phyloP scores from a whole-genome alignment of 768 basidiomycete species.

The Auricularia auricula-judae region DNA sequence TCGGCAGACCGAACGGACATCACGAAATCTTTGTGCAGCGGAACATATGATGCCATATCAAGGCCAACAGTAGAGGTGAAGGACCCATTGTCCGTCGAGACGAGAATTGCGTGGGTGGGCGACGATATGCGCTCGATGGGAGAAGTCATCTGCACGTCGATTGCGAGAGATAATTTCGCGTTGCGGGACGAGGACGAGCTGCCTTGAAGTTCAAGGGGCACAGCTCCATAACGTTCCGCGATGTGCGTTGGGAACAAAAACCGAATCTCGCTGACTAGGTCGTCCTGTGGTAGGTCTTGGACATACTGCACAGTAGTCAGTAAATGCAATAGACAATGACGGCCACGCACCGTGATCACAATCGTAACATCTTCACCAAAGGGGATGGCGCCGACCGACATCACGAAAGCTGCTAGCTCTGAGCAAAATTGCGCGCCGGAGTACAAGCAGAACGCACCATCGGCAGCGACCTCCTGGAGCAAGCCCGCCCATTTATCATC shows the following conservation, averaged over 20 bases:
- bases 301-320: slow-evolving; percentile 28
- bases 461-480: slow-evolving; percentile 22
- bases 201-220: slow-evolving; percentile 26
- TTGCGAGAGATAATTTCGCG: slow-evolving; percentile 29
- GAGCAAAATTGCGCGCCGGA: not conserved
- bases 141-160: slow-evolving; percentile 36
- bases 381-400: not conserved
- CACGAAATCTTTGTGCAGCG: slow-evolving; percentile 15
- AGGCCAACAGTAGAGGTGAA: not conserved
- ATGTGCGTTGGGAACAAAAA: slow-evolving; percentile 43
- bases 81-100: not conserved
- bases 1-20: not conserved
- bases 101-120: not conserved
- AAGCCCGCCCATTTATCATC: slow-evolving; percentile 33
- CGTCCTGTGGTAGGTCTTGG: slow-evolving; percentile 43
- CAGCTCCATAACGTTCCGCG: slow-evolving; percentile 41
- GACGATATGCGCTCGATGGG: not conserved
- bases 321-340: not conserved
- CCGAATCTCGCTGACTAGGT: slow-evolving; percentile 33
- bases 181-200: slow-evolving; percentile 18
- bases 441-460: not conserved
- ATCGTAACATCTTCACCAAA: not conserved
- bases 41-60: slow-evolving; percentile 18
- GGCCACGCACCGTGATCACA: not conserved
- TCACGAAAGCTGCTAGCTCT: not conserved